phyloP scores from a whole-genome alignment of 345 rosid species.

The Noccaea bulbosa region DNA sequence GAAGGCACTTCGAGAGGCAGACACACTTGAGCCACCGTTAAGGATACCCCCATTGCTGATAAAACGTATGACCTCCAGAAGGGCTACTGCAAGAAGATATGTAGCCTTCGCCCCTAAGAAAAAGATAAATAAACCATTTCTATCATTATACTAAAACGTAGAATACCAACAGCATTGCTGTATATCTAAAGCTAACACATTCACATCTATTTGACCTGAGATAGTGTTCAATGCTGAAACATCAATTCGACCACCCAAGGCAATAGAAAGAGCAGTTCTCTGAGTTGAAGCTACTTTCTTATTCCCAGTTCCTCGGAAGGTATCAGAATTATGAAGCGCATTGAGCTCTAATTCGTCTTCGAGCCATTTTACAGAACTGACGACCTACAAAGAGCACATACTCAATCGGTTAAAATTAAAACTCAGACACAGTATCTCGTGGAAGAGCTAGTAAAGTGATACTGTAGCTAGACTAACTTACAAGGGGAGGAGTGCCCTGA shows the following conservation, averaged over 20 bases:
- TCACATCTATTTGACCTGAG: constrained; percentile 53
- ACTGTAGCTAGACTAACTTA: constrained; percentile 51
- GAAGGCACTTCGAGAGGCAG: constrained; percentile 84
- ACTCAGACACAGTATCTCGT: not conserved
- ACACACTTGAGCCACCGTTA: constrained; percentile 62
- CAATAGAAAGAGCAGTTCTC: constrained; percentile 80
- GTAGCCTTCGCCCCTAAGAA: constrained; percentile 85
- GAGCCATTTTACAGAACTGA: constrained; percentile 95
- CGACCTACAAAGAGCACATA: constrained; percentile 58
- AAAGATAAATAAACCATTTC: constrained; percentile 42
- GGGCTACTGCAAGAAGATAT: constrained; percentile 91
- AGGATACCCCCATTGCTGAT: constrained; percentile 93
- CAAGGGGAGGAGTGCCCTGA: constrained; percentile 96
- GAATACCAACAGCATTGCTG: constrained; percentile 71
- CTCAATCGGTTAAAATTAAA: constrained; percentile 6
- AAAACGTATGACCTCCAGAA: constrained; percentile 83
- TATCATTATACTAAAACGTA: constrained; percentile 75
- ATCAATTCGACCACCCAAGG: constrained; percentile 83
- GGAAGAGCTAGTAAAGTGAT: not conserved
- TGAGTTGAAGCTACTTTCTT: constrained; percentile 82
- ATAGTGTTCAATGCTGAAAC: constrained; percentile 76
- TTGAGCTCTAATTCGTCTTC: constrained; percentile 93
- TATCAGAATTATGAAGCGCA: constrained; percentile 82
- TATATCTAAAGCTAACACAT: constrained; percentile 53
- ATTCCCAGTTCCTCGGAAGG: constrained; percentile 74